phyloP scores from a whole-genome alignment of 148 eudicot species.

The Gaultheria prostrata region DNA sequence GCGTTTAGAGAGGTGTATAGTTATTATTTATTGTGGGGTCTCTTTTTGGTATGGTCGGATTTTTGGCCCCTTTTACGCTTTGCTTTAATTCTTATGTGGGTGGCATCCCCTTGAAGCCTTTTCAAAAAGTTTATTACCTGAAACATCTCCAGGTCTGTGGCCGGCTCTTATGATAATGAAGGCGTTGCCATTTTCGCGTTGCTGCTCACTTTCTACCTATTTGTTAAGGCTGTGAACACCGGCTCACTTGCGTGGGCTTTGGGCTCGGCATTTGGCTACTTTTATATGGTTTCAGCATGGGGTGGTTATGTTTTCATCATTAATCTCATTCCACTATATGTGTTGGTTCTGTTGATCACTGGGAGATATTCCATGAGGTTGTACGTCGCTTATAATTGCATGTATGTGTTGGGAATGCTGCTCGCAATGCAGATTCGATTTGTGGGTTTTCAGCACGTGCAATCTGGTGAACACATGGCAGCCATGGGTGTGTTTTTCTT shows the following conservation, averaged over 20 bases:
- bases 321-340: slow-evolving; percentile 87
- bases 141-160: slow-evolving; percentile 78
- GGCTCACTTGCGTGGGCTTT: slow-evolving; percentile 89
- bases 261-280: slow-evolving; percentile 91
- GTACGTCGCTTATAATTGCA: slow-evolving; percentile 92
- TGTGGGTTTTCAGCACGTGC: slow-evolving; percentile 98
- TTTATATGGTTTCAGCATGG: slow-evolving; percentile 99
- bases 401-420: slow-evolving; percentile 89
- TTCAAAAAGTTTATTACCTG: background rate
- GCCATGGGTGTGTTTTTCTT: slow-evolving; percentile 99
- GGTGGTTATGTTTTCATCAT: slow-evolving; percentile 98
- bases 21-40: background rate
- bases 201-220: slow-evolving; percentile 76
- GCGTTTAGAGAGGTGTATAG: background rate
- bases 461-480: slow-evolving; percentile 99
- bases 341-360: slow-evolving; percentile 74
- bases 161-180: slow-evolving; percentile 95
- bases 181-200: slow-evolving; percentile 92
- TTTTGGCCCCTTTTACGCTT: background rate
- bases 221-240: slow-evolving; percentile 93
- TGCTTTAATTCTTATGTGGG: background rate
- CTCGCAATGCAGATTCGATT: slow-evolving; percentile 98
- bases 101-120: background rate
- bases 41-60: background rate
- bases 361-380: slow-evolving; percentile 96